Conservation (phyloP, 345 rosid species). For the Corchorus capsularis region DNA sequence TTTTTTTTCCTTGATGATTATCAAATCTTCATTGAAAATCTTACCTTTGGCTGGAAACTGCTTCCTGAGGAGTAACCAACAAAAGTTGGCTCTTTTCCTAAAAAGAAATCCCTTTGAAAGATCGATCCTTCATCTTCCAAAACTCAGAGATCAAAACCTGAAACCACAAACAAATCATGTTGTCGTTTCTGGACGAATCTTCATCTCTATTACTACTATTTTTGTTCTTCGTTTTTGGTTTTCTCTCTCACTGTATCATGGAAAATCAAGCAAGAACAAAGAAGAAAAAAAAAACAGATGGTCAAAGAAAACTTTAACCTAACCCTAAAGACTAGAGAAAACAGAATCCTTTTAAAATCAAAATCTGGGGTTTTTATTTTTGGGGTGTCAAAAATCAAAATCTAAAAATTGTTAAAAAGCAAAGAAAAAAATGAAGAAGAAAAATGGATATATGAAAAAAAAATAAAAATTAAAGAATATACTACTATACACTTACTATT, state of each 20-base stretch:
- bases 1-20: not conserved
- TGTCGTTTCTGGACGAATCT: not conserved
- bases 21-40: not conserved
- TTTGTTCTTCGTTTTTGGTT: not conserved
- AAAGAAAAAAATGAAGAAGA: too few relatives aligned
- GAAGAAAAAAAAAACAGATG: not conserved
- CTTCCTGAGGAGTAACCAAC: not conserved
- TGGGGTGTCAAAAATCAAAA: not conserved
- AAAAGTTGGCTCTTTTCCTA: not conserved
- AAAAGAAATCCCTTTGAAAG: not conserved
- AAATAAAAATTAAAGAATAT: not conserved
- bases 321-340: constrained; percentile 18
- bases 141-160: constrained; percentile 12
- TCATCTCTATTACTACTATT: not conserved
- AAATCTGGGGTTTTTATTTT: constrained; percentile 1
- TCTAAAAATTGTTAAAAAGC: not conserved
- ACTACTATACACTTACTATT: not conserved
- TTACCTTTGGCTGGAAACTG: not conserved
- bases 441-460: too few relatives aligned
- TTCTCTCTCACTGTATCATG: not conserved
- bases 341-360: constrained; percentile 19
- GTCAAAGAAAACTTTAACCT: constrained; percentile 11
- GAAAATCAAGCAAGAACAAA: constrained; percentile 1
- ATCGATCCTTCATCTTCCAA: not conserved
- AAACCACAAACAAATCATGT: not conserved